Percentiles rank a stretch among this genome's conserved stretches.
These are phyloP conservation scores for Verticillium zaregamsianum DNA, from an alignment of 2,329 filamentous ascomycete genomes.

Conservation along the genomic window DNA sequence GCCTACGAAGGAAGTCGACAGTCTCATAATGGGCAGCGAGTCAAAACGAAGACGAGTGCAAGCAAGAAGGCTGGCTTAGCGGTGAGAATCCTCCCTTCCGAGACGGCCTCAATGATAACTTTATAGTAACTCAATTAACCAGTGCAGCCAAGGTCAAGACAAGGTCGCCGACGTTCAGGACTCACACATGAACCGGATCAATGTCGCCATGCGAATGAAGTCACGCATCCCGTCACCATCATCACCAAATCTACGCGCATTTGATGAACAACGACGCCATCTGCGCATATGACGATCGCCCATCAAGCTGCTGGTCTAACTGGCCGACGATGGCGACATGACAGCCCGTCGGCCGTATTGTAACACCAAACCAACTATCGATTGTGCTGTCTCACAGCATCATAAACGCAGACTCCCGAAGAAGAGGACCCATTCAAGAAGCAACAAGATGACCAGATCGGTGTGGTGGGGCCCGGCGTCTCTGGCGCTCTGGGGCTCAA, in stretches of 20 bases:
- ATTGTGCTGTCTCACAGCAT: neutral
- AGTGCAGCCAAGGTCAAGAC: neutral
- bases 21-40: constrained; percentile 1
- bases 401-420: neutral
- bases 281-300: neutral
- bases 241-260: neutral
- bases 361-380: neutral
- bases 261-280: neutral
- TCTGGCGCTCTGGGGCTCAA: neutral
- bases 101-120: neutral
- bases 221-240: neutral
- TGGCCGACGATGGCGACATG: constrained; percentile 8
- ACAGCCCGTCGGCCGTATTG: neutral
- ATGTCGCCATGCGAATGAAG: neutral
- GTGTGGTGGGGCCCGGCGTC: neutral
- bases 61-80: neutral
- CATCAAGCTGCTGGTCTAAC: neutral
- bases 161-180: neutral
- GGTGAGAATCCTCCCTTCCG: neutral
- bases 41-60: neutral
- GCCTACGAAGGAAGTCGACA: neutral
- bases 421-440: neutral
- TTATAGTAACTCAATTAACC: neutral
- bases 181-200: neutral
- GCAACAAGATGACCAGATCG: neutral